phyloP scores from a whole-genome alignment of 495 filamentous ascomycete species.

The Filosporella fistucella region DNA sequence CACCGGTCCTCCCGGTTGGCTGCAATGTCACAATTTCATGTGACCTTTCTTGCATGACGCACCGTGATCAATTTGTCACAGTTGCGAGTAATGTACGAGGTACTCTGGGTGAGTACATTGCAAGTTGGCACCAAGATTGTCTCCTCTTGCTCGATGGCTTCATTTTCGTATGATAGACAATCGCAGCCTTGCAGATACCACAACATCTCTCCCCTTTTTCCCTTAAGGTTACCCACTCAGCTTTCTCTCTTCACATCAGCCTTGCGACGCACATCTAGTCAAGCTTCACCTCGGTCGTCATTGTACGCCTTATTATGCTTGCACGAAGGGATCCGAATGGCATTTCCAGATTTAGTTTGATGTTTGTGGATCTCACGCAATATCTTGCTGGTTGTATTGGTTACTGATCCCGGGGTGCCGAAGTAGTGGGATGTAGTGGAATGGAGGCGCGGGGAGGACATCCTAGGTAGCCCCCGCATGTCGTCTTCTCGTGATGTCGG shows the following conservation, averaged over 20 bases:
- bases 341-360: too few species aligned
- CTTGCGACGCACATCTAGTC: slow-evolving; percentile 8
- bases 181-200: slow-evolving; percentile 12
- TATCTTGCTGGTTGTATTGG: neutral
- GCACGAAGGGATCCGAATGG: too few species aligned
- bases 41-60: neutral
- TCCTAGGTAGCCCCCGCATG: too few species aligned
- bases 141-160: neutral
- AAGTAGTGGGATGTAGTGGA: too few species aligned
- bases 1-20: neutral
- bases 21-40: neutral
- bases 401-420: neutral
- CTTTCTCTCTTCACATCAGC: neutral
- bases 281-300: slow-evolving; percentile 6
- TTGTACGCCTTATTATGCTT: neutral
- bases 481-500: too few species aligned
- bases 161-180: neutral
- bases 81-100: neutral
- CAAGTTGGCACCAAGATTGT: neutral
- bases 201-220: neutral
- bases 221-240: neutral
- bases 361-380: neutral
- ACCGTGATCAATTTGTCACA: neutral
- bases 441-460: too few species aligned
- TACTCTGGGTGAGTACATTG: neutral